These are phyloP conservation scores for Candida lessepsii DNA, from an alignment of 805 yeast genomes.

Conservation along the genomic window DNA sequence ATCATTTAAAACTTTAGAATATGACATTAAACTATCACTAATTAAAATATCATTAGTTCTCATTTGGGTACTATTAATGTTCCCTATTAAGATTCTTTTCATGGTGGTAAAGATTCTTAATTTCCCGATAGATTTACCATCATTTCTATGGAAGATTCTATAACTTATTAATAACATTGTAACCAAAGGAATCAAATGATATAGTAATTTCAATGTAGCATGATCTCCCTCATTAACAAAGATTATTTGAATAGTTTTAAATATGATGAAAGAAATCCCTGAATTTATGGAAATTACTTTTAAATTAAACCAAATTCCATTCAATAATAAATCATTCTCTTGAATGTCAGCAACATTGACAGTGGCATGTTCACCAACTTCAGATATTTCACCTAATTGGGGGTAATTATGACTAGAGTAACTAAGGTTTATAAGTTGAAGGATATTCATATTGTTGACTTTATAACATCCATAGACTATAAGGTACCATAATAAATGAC, in stretches of 20 bases:
- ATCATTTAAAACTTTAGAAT: constrained; percentile 74
- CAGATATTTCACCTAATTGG: constrained; percentile 20
- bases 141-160: constrained; percentile 34
- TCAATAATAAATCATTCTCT: constrained; percentile 31
- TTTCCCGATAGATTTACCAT: constrained; percentile 33
- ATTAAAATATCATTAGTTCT: constrained; percentile 79
- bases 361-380: constrained; percentile 35
- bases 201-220: constrained; percentile 12
- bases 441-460: constrained; percentile 44
- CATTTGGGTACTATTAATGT: constrained; percentile 52
- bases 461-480: constrained; percentile 39
- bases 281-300: constrained; percentile 24
- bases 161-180: constrained; percentile 34
- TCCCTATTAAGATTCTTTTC: constrained; percentile 55
- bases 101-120: constrained; percentile 48
- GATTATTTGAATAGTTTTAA: constrained; percentile 12
- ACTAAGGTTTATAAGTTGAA: constrained; percentile 41
- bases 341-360: constrained; percentile 26
- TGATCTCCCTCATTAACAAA: constrained; percentile 14
- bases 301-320: constrained; percentile 36
- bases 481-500: constrained; percentile 53
- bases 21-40: constrained; percentile 84
- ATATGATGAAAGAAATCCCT: constrained; percentile 11
- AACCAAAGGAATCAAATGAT: constrained; percentile 32
- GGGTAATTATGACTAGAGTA: constrained; percentile 38